Percentiles rank a stretch among this genome's conserved stretches.
These are phyloP conservation scores for Tylopilus sp. DNA, from an alignment of 768 basidiomycete species.

Conservation along the genomic window DNA sequence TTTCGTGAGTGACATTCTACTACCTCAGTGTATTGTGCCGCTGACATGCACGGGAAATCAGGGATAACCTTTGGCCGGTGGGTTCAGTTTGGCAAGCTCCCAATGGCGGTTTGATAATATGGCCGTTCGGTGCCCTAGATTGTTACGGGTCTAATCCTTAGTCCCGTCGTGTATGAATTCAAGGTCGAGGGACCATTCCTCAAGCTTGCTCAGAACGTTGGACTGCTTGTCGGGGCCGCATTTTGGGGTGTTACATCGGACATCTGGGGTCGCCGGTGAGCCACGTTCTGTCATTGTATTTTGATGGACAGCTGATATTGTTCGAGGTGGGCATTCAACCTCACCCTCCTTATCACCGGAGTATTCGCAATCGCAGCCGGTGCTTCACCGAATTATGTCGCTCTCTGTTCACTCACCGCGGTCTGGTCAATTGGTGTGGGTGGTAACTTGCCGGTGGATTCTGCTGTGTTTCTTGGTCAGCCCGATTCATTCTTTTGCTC, in stretches of 20 bases:
- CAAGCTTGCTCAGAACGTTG: constrained; percentile 68
- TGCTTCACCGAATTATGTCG: constrained; percentile 49
- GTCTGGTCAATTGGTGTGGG: constrained; percentile 68
- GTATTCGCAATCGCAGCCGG: constrained; percentile 65
- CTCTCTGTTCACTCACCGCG: constrained; percentile 51
- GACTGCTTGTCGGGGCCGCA: constrained; percentile 63
- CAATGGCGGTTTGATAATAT: neutral
- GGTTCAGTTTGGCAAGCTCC: constrained; percentile 16
- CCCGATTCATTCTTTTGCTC: neutral
- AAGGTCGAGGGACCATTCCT: constrained; percentile 56
- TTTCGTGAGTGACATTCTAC: constrained; percentile 47
- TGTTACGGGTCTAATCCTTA: constrained; percentile 62
- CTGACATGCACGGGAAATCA: constrained; percentile 23
- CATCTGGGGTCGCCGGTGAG: constrained; percentile 65
- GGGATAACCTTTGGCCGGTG: constrained; percentile 75
- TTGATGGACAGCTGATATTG: constrained; percentile 4
- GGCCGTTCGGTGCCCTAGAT: constrained; percentile 35
- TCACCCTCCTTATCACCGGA: constrained; percentile 66
- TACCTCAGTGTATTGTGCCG: neutral
- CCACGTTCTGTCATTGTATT: neutral
- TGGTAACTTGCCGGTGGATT: constrained; percentile 73
- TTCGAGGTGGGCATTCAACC: constrained; percentile 60
- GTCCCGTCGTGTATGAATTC: constrained; percentile 65
- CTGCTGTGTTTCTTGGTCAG: constrained; percentile 69
- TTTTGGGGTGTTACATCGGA: constrained; percentile 70